Conservation (phyloP, 1,284 basidiomycete species). For the Marasmius oreades region DNA sequence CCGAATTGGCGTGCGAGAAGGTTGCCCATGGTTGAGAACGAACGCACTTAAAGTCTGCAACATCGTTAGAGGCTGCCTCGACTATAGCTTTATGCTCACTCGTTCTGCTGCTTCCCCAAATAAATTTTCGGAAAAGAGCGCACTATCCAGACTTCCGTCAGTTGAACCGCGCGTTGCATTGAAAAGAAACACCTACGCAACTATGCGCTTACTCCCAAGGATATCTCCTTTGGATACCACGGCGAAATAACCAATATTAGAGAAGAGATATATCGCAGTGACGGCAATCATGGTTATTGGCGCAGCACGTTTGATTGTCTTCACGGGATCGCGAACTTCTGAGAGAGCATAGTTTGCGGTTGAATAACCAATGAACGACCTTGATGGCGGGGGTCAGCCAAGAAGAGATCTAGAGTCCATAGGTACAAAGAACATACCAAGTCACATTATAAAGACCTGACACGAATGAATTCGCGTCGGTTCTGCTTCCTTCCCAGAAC, state of each 20-base stretch:
- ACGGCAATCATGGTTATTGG: conserved; percentile 58
- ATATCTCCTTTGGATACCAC: conserved; percentile 67
- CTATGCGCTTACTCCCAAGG: conserved; percentile 52
- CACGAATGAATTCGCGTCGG: conserved; percentile 51
- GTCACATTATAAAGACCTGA: conserved; percentile 65
- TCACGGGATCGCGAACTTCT: conserved; percentile 61
- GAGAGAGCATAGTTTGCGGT: conserved; percentile 72
- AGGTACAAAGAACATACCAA: conserved; percentile 39
- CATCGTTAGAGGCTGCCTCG: background rate
- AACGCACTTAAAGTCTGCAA: conserved; percentile 53
- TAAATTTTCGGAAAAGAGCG: conserved; percentile 65
- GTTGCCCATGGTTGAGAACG: conserved; percentile 64
- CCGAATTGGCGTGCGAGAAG: conserved; percentile 56
- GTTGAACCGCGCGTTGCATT: background rate
- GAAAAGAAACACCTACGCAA: conserved; percentile 43
- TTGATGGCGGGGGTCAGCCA: background rate
- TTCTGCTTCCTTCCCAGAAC: conserved; percentile 53
- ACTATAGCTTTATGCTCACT: conserved; percentile 27
- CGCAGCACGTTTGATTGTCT: conserved; percentile 63
- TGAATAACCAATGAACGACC: conserved; percentile 68
- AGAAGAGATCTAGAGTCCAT: background rate
- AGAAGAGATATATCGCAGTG: conserved; percentile 51
- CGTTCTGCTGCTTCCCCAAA: conserved; percentile 57
- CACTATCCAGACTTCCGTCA: conserved; percentile 29
- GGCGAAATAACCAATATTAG: conserved; percentile 70